Evolutionary conservation across 305 asterid genomes (phyloP).

Genomic region (Solanum hybrid): DNA sequence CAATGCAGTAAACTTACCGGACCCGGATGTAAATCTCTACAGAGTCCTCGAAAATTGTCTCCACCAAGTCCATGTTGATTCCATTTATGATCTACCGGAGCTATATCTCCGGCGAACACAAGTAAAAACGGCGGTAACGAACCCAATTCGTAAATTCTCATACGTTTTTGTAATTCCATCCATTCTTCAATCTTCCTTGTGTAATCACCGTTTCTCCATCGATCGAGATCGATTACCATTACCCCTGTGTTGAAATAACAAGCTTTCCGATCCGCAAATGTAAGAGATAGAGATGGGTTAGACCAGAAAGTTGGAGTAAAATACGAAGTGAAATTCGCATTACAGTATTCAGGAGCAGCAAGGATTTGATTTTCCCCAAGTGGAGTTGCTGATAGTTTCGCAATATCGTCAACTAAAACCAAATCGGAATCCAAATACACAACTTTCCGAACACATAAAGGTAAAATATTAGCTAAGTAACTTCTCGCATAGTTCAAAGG

Average conservation of each 20-base stretch:
- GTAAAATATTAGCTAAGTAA: constrained; percentile 65
- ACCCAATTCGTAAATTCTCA: constrained; percentile 74
- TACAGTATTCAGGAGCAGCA: constrained; percentile 90
- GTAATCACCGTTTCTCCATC: constrained; percentile 71
- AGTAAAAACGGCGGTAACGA: constrained; percentile 80
- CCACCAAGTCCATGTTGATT: constrained; percentile 92
- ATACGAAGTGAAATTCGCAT: constrained; percentile 81
- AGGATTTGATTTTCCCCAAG: constrained; percentile 36
- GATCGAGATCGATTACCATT: constrained; percentile 70
- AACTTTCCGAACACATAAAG: constrained; percentile 55
- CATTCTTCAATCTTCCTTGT: constrained; percentile 70
- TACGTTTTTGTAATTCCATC: constrained; percentile 88
- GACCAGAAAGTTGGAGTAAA: constrained; percentile 89
- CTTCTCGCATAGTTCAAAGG: constrained; percentile 84
- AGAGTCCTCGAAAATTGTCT: constrained; percentile 76
- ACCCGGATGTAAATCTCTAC: constrained; percentile 84
- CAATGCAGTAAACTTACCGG: constrained; percentile 82
- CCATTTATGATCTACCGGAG: constrained; percentile 76
- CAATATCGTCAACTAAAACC: constrained; percentile 77
- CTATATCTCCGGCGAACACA: constrained; percentile 80
- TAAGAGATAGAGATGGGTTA: constrained; percentile 57
- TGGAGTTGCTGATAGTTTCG: constrained; percentile 45
- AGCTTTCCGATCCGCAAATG: constrained; percentile 52
- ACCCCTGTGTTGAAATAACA: constrained; percentile 93
- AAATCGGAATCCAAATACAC: constrained; percentile 83